phyloP scores from a whole-genome alignment of 129 eudicot species.

The Saussurea involucrata region DNA sequence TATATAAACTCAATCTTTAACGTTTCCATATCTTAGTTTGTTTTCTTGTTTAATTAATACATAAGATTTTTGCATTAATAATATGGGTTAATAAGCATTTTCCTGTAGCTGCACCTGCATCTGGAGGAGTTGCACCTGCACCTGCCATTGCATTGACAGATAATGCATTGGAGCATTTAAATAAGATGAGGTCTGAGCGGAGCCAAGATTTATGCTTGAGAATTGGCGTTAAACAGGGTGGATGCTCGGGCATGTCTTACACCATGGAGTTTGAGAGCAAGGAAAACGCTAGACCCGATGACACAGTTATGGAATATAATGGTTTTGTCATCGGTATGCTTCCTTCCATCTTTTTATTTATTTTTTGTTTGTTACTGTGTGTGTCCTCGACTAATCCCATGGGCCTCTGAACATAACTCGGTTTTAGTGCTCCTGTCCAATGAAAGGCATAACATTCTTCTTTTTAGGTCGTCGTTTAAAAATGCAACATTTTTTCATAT shows the following conservation, averaged over 20 bases:
- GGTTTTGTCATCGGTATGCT: conserved; percentile 84
- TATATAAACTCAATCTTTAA: background rate
- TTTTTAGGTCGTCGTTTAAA: background rate
- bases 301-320: conserved; percentile 79
- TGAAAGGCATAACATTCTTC: background rate
- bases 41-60: background rate
- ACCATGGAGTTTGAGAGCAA: conserved; percentile 94
- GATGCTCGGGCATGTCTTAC: conserved; percentile 99
- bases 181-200: conserved; percentile 75
- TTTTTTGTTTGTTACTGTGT: background rate
- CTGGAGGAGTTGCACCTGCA: conserved; percentile 87
- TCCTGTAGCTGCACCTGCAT: conserved; percentile 59
- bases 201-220: conserved; percentile 79
- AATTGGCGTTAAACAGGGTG: conserved; percentile 98
- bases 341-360: background rate
- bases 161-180: conserved; percentile 78
- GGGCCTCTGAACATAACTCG: background rate
- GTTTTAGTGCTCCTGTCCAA: background rate
- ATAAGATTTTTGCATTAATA: background rate
- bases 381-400: background rate
- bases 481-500: background rate
- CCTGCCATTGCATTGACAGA: conserved; percentile 92
- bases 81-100: no score
- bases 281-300: conserved; percentile 81
- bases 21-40: background rate